Percentiles rank a stretch among this genome's conserved stretches.
phyloP scores from a whole-genome alignment of 176 grass and related monocot genomes.

The Canna indica region DNA sequence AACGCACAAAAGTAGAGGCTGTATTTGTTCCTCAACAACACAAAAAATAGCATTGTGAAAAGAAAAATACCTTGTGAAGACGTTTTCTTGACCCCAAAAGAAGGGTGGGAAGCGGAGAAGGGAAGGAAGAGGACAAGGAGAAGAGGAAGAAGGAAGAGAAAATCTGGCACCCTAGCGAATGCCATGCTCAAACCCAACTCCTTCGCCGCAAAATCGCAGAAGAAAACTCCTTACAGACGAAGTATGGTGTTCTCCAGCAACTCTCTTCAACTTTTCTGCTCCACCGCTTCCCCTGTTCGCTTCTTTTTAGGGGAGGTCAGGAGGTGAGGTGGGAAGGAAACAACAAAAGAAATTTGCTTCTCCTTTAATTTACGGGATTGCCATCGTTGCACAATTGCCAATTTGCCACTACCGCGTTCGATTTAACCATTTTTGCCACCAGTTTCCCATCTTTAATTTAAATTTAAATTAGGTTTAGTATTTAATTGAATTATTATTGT shows the following conservation, averaged over 20 bases:
- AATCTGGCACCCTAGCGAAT: neutral
- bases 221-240: neutral
- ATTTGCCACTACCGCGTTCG: too few relatives aligned
- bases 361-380: too few relatives aligned
- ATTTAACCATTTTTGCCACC: too few relatives aligned
- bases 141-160: constrained; percentile 16
- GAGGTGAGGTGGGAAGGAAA: too few relatives aligned
- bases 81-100: neutral
- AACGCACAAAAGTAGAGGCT: too few relatives aligned
- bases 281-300: too few relatives aligned
- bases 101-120: neutral
- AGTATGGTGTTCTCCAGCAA: neutral
- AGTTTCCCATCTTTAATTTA: too few relatives aligned
- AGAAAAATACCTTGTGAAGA: constrained; percentile 19
- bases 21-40: neutral
- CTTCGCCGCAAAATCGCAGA: neutral
- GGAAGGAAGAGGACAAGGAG: constrained; percentile 18
- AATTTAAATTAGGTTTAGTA: too few relatives aligned
- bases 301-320: neutral
- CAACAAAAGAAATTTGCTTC: too few relatives aligned
- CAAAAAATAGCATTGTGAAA: neutral
- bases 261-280: neutral
- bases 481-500: too few relatives aligned
- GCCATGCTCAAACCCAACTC: constrained; percentile 1
- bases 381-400: too few relatives aligned